These are phyloP conservation scores for Aspergillus pseudoglaucus DNA, from an alignment of 2,329 filamentous ascomycete genomes.

Conservation along the genomic window DNA sequence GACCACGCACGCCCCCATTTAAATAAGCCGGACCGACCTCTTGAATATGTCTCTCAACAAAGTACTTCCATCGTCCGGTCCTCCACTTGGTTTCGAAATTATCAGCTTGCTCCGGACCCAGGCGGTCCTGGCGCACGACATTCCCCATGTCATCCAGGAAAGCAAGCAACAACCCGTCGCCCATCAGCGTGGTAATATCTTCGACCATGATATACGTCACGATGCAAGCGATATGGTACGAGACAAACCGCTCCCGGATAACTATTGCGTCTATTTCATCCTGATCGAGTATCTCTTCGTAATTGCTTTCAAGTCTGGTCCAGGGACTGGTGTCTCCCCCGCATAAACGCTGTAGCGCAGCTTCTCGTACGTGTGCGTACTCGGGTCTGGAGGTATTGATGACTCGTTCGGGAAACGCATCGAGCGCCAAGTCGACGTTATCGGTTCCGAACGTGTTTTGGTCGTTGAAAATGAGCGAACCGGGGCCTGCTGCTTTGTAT, in stretches of 20 bases:
- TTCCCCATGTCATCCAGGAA: not conserved
- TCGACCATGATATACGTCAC: not conserved
- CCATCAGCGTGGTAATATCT: not conserved
- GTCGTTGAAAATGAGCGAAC: no score
- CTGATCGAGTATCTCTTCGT: not conserved
- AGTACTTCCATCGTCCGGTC: not conserved
- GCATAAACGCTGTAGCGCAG: no score
- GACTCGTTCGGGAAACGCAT: no score
- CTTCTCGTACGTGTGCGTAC: no score
- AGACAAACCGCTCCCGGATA: not conserved
- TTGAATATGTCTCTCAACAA: not conserved
- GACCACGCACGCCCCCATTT: not conserved
- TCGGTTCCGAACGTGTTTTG: no score
- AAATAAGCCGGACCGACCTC: not conserved
- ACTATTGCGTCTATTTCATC: not conserved
- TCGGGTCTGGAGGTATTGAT: no score
- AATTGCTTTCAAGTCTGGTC: no score
- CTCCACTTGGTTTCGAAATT: not conserved
- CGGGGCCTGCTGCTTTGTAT: no score
- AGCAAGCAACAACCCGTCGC: not conserved
- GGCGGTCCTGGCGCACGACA: not conserved
- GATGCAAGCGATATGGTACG: not conserved
- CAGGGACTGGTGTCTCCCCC: no score
- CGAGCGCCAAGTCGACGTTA: no score
- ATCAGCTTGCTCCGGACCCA: not conserved